phyloP scores from a whole-genome alignment of 192 early-diverging fungal species.

The Coemansia sp. region DNA sequence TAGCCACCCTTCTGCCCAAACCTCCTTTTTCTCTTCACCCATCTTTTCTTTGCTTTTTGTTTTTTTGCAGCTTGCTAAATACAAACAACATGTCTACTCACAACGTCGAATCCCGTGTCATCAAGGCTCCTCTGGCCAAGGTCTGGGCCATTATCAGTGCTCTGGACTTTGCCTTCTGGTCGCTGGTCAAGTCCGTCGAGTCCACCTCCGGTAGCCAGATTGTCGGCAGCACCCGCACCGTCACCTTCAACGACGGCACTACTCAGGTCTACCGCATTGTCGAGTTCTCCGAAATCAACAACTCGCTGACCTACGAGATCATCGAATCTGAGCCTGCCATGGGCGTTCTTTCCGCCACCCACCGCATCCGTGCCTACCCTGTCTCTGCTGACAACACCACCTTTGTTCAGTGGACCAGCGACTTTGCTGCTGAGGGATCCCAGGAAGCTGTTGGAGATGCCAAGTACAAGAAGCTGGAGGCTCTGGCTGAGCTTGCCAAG shows the following conservation, averaged over 20 bases:
- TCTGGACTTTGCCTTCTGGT: constrained; percentile 53
- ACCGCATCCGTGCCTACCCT: constrained; percentile 52
- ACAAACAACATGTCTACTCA: constrained; percentile 16
- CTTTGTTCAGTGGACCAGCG: constrained; percentile 63
- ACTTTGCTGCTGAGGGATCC: constrained; percentile 56
- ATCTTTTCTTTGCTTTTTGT: not conserved
- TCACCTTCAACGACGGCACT: constrained; percentile 58
- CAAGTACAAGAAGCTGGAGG: constrained; percentile 63
- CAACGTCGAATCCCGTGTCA: constrained; percentile 47
- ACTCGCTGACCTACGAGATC: constrained; percentile 60
- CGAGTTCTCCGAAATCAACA: constrained; percentile 55
- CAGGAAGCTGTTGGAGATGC: constrained; percentile 54
- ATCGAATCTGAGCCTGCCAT: constrained; percentile 58
- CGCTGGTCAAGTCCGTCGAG: constrained; percentile 47
- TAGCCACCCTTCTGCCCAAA: no score
- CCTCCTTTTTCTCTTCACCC: not conserved
- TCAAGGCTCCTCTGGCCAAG: constrained; percentile 36
- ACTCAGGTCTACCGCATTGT: constrained; percentile 59
- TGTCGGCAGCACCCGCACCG: constrained; percentile 56
- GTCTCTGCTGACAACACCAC: constrained; percentile 58
- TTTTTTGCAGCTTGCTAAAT: not conserved
- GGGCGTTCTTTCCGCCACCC: constrained; percentile 56
- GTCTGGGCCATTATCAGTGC: constrained; percentile 37
- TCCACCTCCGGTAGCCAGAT: constrained; percentile 24
- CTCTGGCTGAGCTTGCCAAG: constrained; percentile 58